Percentiles rank a stretch among this genome's conserved stretches.
Evolutionary conservation across 2,329 filamentous ascomycete genomes (phyloP).

Genomic region (Xylariaceae sp.): DNA sequence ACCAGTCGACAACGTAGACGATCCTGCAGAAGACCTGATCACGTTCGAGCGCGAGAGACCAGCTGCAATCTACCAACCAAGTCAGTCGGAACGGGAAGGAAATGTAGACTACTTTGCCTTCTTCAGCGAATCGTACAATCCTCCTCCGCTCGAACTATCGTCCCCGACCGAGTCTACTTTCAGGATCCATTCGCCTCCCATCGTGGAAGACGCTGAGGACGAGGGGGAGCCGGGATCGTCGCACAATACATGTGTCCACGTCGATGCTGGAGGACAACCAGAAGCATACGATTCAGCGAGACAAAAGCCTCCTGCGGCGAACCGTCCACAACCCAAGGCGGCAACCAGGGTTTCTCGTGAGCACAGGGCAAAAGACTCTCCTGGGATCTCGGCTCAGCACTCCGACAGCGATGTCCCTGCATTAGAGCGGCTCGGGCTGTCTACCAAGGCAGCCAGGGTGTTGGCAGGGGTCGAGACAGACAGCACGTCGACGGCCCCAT

Average conservation of each 20-base stretch:
- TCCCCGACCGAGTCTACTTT: slow-evolving; percentile 8
- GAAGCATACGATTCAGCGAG: slow-evolving; percentile 3
- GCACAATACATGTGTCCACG: slow-evolving; percentile 3
- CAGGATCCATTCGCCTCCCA: slow-evolving; percentile 18
- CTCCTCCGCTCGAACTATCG: slow-evolving; percentile 26
- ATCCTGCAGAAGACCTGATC: slow-evolving; percentile 13
- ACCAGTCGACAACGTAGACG: slow-evolving; percentile 1
- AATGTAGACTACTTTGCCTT: slow-evolving; percentile 30
- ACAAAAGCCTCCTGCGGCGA: background rate
- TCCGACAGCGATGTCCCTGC: slow-evolving; percentile 29
- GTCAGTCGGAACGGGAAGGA: slow-evolving; percentile 13
- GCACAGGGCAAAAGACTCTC: slow-evolving; percentile 21
- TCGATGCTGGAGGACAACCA: background rate
- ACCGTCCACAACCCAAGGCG: slow-evolving; percentile 5
- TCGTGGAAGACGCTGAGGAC: slow-evolving; percentile 19
- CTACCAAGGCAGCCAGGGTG: slow-evolving; percentile 23
- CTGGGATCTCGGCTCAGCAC: slow-evolving; percentile 24
- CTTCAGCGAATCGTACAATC: slow-evolving; percentile 28
- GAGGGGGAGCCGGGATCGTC: slow-evolving; percentile 16
- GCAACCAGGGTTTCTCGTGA: slow-evolving; percentile 9
- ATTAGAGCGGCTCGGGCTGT: slow-evolving; percentile 26
- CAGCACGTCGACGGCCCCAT: slow-evolving; percentile 20
- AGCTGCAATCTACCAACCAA: slow-evolving; percentile 11
- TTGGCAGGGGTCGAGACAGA: slow-evolving; percentile 17
- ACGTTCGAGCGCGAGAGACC: slow-evolving; percentile 15